phyloP scores from a whole-genome alignment of 495 filamentous ascomycete species.

The Trichoderma gamsii region DNA sequence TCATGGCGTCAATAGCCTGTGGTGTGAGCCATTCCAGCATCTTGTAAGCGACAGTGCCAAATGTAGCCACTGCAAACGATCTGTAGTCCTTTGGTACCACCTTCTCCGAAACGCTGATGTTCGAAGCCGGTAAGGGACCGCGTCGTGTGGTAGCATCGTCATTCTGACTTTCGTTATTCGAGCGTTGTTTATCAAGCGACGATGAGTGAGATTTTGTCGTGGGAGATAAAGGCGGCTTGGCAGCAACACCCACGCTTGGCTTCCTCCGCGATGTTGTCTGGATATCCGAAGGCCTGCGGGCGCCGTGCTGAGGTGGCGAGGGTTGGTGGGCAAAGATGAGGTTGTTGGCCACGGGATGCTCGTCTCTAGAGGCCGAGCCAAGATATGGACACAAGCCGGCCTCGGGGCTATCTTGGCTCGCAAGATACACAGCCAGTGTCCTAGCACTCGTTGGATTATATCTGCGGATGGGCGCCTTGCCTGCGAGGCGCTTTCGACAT shows the following conservation, averaged over 20 bases:
- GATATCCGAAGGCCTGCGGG: neutral
- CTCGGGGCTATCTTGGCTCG: slow-evolving; percentile 72
- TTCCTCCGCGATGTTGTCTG: neutral
- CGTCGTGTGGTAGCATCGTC: neutral
- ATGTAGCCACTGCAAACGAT: slow-evolving; percentile 77
- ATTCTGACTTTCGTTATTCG: neutral
- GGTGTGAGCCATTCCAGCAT: slow-evolving; percentile 77
- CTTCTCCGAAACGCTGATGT: slow-evolving; percentile 32
- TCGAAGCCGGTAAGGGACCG: neutral
- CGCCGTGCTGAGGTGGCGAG: neutral
- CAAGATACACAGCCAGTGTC: slow-evolving; percentile 70
- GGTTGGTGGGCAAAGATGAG: slow-evolving; percentile 26
- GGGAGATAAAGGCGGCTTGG: neutral
- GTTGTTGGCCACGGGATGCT: slow-evolving; percentile 34
- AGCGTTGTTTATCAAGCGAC: neutral
- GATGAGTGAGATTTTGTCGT: neutral
- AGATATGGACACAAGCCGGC: slow-evolving; percentile 61
- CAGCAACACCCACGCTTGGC: neutral
- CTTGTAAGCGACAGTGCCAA: slow-evolving; percentile 67
- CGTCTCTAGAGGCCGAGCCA: slow-evolving; percentile 26
- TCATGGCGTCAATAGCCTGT: slow-evolving; percentile 39
- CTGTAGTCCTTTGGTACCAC: slow-evolving; percentile 67
- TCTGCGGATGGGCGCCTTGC: slow-evolving; percentile 61
- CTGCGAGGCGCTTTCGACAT: slow-evolving; percentile 58
- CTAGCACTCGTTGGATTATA: slow-evolving; percentile 67